These are phyloP conservation scores for Cucurbita moschata DNA, from an alignment of 306 rosid species.

Conservation along the genomic window DNA sequence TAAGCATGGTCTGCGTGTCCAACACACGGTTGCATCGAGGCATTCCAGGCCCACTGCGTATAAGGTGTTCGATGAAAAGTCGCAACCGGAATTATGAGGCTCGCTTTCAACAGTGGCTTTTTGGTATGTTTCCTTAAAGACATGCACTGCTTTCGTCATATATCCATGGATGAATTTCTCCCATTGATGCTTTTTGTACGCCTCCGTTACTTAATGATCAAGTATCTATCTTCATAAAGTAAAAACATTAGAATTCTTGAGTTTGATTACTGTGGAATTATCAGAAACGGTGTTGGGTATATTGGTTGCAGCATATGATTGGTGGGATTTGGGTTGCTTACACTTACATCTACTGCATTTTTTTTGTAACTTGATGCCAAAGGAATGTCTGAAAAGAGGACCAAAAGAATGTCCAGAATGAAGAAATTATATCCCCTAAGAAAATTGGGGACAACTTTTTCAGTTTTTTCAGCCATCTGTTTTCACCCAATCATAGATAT, in stretches of 20 bases:
- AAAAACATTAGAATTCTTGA: neutral
- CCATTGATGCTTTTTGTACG: neutral
- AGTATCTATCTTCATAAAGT: neutral
- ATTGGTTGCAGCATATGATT: neutral
- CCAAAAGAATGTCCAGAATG: conserved; percentile 30
- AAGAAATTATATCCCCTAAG: conserved; percentile 30
- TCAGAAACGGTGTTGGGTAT: neutral
- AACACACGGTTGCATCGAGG: neutral
- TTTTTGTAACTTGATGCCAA: conserved; percentile 13
- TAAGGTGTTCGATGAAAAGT: neutral
- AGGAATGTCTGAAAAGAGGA: conserved; percentile 46
- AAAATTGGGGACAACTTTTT: conserved; percentile 5
- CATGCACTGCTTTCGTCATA: conserved; percentile 29
- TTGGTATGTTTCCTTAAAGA: conserved; percentile 19
- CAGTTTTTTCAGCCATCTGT: conserved; percentile 25
- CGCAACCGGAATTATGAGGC: conserved; percentile 6
- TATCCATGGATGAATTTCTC: no score
- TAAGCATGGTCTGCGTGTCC: conserved; percentile 27
- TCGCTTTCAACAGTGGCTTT: conserved; percentile 7
- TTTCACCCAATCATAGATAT: conserved; percentile 60
- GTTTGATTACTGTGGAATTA: neutral
- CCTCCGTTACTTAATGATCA: neutral
- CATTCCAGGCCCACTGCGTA: neutral
- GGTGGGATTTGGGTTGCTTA: neutral
- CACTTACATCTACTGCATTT: neutral